These are phyloP conservation scores for Cercis canadensis DNA, from an alignment of 306 rosid genomes.

Conservation along the genomic window DNA sequence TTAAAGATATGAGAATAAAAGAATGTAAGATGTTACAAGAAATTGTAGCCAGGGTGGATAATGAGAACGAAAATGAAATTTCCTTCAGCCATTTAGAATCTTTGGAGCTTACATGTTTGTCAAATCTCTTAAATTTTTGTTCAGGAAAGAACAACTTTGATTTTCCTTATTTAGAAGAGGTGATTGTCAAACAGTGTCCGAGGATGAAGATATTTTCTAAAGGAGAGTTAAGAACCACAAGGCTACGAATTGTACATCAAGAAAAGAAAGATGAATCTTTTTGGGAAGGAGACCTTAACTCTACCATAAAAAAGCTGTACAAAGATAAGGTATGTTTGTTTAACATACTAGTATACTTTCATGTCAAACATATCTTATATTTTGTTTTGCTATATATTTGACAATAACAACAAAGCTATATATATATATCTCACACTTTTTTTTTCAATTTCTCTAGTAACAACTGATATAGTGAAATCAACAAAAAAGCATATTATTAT, in stretches of 20 bases:
- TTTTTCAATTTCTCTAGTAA: no score
- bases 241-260: neutral
- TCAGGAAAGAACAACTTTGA: neutral
- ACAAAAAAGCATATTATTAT: no score
- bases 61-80: neutral
- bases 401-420: no score
- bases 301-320: neutral
- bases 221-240: neutral
- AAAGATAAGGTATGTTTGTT: neutral
- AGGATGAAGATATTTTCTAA: neutral
- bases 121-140: neutral
- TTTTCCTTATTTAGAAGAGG: neutral
- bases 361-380: no score
- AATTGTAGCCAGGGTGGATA: neutral
- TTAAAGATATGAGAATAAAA: neutral
- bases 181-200: neutral
- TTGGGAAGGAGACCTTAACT: neutral
- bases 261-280: neutral
- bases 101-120: neutral
- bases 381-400: no score
- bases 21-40: neutral
- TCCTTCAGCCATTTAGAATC: neutral
- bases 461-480: no score
- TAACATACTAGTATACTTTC: no score
- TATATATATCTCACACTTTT: no score